Percentiles rank a stretch among this genome's conserved stretches.
Conservation (phyloP, 257 asterid genomes). For the Solanum rostratum region DNA sequence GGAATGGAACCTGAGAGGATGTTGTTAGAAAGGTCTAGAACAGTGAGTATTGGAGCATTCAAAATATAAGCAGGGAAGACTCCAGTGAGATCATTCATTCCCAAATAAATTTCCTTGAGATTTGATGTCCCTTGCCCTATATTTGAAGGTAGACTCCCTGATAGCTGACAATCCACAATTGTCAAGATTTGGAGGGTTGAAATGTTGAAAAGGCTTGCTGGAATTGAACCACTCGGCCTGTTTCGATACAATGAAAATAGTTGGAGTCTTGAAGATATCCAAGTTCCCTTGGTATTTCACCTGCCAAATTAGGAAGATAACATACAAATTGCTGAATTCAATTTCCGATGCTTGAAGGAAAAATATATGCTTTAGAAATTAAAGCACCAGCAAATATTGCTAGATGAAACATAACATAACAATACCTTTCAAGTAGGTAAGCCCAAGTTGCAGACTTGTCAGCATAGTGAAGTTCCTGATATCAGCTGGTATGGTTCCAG, state of each 20-base stretch:
- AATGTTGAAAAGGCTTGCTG: slow-evolving; percentile 6
- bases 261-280: background rate
- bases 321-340: background rate
- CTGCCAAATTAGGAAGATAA: background rate
- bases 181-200: background rate
- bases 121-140: slow-evolving; percentile 1
- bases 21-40: background rate
- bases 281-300: slow-evolving; percentile 9
- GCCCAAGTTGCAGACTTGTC: background rate
- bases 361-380: background rate
- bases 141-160: background rate
- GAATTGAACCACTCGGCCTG: background rate
- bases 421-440: background rate
- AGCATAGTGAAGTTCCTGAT: background rate
- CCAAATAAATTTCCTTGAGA: background rate
- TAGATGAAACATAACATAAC: background rate
- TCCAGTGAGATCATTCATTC: slow-evolving; percentile 1
- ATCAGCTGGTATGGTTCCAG: background rate
- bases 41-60: slow-evolving; percentile 5
- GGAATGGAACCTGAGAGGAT: slow-evolving; percentile 24
- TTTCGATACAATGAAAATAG: background rate
- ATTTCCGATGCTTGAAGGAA: background rate
- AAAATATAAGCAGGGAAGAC: slow-evolving; percentile 13
- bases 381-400: background rate
- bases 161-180: background rate